These are phyloP conservation scores for Plasmodium coatneyi DNA, from an alignment of 169 alveolate species.

Conservation along the genomic window DNA sequence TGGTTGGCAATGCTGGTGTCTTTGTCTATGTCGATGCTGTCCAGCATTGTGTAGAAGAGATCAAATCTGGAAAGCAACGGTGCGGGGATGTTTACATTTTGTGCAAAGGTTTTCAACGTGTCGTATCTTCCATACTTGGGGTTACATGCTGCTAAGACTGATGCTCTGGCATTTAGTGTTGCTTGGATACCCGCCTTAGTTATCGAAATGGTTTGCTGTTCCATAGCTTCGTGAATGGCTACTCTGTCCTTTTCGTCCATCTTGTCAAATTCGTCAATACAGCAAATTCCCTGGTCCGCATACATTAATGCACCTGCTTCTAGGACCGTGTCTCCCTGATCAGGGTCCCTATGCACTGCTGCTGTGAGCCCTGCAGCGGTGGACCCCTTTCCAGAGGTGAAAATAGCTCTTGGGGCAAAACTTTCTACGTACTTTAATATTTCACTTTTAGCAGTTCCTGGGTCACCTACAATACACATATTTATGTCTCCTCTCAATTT, in stretches of 20 bases:
- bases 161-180: constrained; percentile 98
- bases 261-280: constrained; percentile 98
- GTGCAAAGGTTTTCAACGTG: constrained; percentile 91
- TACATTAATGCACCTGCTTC: constrained; percentile 99
- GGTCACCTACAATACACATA: constrained; percentile 98
- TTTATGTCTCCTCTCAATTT: constrained; percentile 96
- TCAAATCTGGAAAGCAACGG: constrained; percentile 98
- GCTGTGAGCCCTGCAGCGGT: constrained; percentile 99
- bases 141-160: constrained; percentile 99
- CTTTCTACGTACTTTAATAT: constrained; percentile 94
- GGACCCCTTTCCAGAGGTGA: constrained; percentile 97
- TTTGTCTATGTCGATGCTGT: constrained; percentile 91
- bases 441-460: constrained; percentile 98
- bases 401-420: constrained; percentile 94
- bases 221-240: constrained; percentile 99
- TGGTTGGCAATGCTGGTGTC: constrained; percentile 90
- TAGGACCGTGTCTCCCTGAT: constrained; percentile 96
- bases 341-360: constrained; percentile 97
- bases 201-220: constrained; percentile 97
- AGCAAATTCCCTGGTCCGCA: constrained; percentile 98
- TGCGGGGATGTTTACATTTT: constrained; percentile 95
- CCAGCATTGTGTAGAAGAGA: constrained; percentile 94
- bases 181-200: constrained; percentile 99
- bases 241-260: constrained; percentile 97
- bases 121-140: constrained; percentile 97